A percentile compares a stretch with the other conserved stretches of the same genome.
Evolutionary conservation across 2,329 filamentous ascomycete species (phyloP).

Genomic region (Aspergillus uvarum): DNA sequence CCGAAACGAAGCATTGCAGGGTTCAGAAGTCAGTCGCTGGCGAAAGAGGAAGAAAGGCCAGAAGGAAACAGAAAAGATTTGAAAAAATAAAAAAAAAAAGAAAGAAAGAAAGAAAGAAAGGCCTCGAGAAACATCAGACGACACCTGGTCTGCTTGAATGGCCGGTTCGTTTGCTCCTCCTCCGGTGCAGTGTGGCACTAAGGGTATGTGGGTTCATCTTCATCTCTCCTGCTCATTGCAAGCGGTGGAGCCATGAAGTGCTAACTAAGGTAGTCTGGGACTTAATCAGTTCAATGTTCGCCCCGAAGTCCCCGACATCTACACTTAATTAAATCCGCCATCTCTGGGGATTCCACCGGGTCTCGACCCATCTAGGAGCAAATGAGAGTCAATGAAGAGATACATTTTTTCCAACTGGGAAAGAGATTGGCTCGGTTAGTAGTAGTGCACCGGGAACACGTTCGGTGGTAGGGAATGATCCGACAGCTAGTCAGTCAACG

Average conservation of each 20-base stretch:
- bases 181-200: background rate
- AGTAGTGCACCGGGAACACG: background rate
- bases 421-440: too few species aligned
- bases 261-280: background rate
- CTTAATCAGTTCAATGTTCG: conserved; percentile 3
- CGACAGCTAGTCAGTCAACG: background rate
- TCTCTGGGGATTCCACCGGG: conserved; percentile 10
- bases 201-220: conserved; percentile 1
- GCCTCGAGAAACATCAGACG: conserved; percentile 15
- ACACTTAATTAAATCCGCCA: conserved; percentile 16
- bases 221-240: conserved; percentile 4
- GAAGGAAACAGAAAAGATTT: background rate
- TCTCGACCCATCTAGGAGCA: conserved; percentile 11
- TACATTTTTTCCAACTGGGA: too few species aligned
- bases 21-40: conserved; percentile 11
- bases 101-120: conserved; percentile 7
- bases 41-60: background rate
- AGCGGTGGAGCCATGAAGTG: conserved; percentile 16
- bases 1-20: conserved; percentile 21
- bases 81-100: conserved; percentile 12
- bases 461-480: background rate
- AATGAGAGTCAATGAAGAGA: background rate
- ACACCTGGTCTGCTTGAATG: conserved; percentile 3
- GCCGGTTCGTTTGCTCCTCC: background rate
- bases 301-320: conserved; percentile 10